Conservation (phyloP, 148 eudicot genomes). For the Amaranthus hypochondriacus region DNA sequence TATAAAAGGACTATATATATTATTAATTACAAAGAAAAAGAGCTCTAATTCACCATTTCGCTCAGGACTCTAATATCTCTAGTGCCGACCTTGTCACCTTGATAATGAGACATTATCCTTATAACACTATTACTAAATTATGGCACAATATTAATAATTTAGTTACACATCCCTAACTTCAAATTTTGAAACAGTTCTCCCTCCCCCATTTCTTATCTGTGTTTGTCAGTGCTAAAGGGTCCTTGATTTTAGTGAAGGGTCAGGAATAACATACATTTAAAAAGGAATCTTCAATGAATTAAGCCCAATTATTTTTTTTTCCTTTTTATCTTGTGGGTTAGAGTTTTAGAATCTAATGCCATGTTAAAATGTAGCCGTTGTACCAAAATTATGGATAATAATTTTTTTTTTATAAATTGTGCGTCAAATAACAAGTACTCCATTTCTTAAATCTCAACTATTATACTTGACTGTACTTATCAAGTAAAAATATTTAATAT, state of each 20-base stretch:
- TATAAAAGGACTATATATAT: too few species aligned
- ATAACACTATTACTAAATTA: not conserved
- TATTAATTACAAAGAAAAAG: too few species aligned
- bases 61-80: too few species aligned
- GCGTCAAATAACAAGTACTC: too few species aligned
- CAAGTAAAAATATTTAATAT: too few species aligned
- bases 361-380: slow-evolving; percentile 28
- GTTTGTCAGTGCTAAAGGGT: slow-evolving; percentile 18
- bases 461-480: not conserved
- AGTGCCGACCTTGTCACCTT: not conserved
- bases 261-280: slow-evolving; percentile 30
- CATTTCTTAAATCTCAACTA: not conserved
- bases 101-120: slow-evolving; percentile 24
- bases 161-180: slow-evolving; percentile 10
- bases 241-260: slow-evolving; percentile 25
- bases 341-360: slow-evolving; percentile 14
- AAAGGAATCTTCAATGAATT: slow-evolving; percentile 27
- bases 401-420: too few species aligned
- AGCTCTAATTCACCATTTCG: too few species aligned
- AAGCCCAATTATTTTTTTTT: not conserved
- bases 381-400: not conserved
- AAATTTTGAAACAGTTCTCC: slow-evolving; percentile 25
- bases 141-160: not conserved
- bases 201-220: not conserved
- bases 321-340: not conserved